Base-by-base conservation (phyloP, 495 filamentous ascomycete species). In the Barbatosphaeria neglecta region DNA sequence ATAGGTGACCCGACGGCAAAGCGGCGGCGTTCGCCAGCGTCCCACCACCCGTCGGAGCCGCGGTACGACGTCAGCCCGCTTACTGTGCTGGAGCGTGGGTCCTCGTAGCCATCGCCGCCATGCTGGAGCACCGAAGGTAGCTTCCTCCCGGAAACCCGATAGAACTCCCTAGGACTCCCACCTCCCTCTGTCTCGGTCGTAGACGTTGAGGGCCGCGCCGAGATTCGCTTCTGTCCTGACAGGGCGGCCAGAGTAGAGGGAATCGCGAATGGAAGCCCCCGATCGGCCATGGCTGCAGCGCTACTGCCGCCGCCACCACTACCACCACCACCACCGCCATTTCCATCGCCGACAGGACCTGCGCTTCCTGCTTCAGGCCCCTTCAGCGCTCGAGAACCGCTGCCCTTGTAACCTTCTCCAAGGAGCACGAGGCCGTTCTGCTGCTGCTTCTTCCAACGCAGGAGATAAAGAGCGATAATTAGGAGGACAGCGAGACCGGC, bases 91-190 rank as follows among this genome's bases (percentile, higher is more conserved):
- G 57, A 64, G 48, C 62, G 63, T n/a, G 70, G 65, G 44, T 78
- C 82, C 48, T 76, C 75, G 54, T 80, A 87, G 3, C 83, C 83
- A 58, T 87, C 80, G 17, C 83, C 81, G 38, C 84, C 81, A 27
- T 75, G 75, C 31, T 76, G 72, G 27, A 87, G 64, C 4, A 87
- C 83, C 15, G 85, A 79, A 5, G 75, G 71, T n/a, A 90, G 65
- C 52, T 87, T 87, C 44, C 78, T 72, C 27, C 85, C 85, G 6
- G 83, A 82, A 4, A 90, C 64, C 15, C 71, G 67, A 37, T 75
- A 66, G 50, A 76, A 71, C 3, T 71, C 73, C 54, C 69, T 71
- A 31, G 74, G 73, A 3, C 68, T 71, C 1, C 56, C 61, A 1
- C 65, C 68, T 13, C 73, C 9, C 4, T 23, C 22, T 7, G 39